phyloP scores from a whole-genome alignment of 2,329 filamentous ascomycete species.

The Bipolaris oryzae region DNA sequence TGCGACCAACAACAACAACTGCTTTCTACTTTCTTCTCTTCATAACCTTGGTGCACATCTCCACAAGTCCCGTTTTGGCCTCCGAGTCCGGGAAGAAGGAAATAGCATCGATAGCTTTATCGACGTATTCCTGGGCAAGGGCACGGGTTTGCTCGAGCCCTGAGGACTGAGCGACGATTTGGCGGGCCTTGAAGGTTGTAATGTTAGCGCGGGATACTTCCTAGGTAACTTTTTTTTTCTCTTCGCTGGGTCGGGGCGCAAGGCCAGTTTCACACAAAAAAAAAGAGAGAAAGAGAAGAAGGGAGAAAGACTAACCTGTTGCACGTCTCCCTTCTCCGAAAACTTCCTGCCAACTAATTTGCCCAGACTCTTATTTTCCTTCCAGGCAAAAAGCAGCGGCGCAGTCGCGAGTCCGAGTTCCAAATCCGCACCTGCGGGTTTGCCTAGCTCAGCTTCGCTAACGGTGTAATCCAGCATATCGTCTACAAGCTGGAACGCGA shows the following conservation, averaged over 20 bases:
- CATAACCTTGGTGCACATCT: constrained; percentile 94
- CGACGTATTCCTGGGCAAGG: constrained; percentile 87
- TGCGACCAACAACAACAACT: too few relatives aligned
- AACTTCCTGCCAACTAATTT: constrained; percentile 93
- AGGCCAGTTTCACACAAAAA: too few relatives aligned
- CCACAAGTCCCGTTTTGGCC: constrained; percentile 85
- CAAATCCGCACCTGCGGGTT: constrained; percentile 91
- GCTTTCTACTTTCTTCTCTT: constrained; percentile 78
- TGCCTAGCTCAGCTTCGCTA: constrained; percentile 82
- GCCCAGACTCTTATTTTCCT: constrained; percentile 81
- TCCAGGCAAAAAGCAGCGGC: constrained; percentile 94
- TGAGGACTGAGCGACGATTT: constrained; percentile 80
- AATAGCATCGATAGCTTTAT: constrained; percentile 86
- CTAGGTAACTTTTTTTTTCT: too few relatives aligned
- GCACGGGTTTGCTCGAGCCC: constrained; percentile 91
- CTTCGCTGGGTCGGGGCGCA: too few relatives aligned
- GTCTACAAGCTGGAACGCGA: constrained; percentile 97
- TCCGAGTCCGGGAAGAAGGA: constrained; percentile 88
- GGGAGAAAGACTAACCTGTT: constrained; percentile 65
- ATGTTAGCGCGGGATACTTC: too few relatives aligned
- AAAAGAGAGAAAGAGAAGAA: background rate
- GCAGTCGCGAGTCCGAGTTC: constrained; percentile 93
- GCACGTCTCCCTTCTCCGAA: constrained; percentile 78
- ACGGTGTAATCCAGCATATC: constrained; percentile 98
- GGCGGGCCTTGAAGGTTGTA: constrained; percentile 62